Evolutionary conservation across 192 early-diverging fungal genomes (phyloP).

Genomic region (Coemansia sp.): DNA sequence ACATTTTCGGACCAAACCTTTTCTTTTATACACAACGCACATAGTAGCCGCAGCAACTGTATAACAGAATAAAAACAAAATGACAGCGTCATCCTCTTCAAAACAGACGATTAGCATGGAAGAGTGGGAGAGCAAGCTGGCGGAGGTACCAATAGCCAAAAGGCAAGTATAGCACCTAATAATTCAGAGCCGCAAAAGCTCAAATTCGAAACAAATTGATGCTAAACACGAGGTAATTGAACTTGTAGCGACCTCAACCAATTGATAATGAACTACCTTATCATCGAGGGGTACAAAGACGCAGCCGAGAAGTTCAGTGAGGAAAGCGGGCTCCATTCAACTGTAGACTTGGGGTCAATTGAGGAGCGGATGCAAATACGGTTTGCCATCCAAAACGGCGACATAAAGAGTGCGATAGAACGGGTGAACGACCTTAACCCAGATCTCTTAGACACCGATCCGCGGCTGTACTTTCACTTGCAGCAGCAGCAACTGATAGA

Average conservation of each 20-base stretch:
- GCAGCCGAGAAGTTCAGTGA: constrained; percentile 94
- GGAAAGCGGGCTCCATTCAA: constrained; percentile 79
- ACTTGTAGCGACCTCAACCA: constrained; percentile 86
- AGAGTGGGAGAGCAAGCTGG: constrained; percentile 84
- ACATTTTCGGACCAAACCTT: too few relatives aligned
- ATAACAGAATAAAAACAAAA: constrained; percentile 7
- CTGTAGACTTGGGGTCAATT: constrained; percentile 83
- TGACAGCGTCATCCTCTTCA: constrained; percentile 43
- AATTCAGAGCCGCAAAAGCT: too few relatives aligned
- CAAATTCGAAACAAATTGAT: not conserved
- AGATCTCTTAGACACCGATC: constrained; percentile 94
- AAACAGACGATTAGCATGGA: constrained; percentile 67
- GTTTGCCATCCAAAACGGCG: constrained; percentile 84
- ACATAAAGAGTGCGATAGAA: constrained; percentile 93
- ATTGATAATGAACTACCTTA: constrained; percentile 97
- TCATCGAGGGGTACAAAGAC: constrained; percentile 99
- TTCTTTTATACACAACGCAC: not conserved
- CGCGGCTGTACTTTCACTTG: constrained; percentile 90
- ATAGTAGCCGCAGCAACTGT: too few relatives aligned
- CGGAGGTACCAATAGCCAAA: constrained; percentile 82
- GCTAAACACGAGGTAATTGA: not conserved
- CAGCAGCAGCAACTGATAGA: constrained; percentile 98
- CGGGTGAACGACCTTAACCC: constrained; percentile 98
- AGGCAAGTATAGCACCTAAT: constrained; percentile 55
- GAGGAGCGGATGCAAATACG: constrained; percentile 95